phyloP scores from a whole-genome alignment of 169 alveolate genomes.

The Cryptosporidium ubiquitum region DNA sequence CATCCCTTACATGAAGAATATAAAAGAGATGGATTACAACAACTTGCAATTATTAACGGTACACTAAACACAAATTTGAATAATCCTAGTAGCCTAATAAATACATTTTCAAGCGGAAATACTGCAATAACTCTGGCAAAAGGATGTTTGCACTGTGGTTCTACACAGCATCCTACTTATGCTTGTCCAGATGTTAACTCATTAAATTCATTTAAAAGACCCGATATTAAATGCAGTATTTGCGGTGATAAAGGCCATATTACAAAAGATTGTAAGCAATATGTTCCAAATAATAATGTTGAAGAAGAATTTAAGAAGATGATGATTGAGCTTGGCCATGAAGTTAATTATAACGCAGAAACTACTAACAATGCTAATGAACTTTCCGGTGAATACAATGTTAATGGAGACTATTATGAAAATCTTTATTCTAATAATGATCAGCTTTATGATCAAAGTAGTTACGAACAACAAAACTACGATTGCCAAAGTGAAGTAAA shows the following conservation, averaged over 20 bases:
- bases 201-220: conserved; percentile 75
- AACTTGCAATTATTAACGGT: conserved; percentile 88
- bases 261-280: conserved; percentile 88
- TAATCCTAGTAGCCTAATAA: conserved; percentile 3
- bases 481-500: background rate
- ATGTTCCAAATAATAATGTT: conserved; percentile 65
- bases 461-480: background rate
- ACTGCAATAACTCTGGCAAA: background rate
- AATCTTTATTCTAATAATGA: conserved; percentile 14
- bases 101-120: conserved; percentile 38
- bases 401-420: conserved; percentile 14
- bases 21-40: conserved; percentile 87
- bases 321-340: conserved; percentile 58
- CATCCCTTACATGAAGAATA: conserved; percentile 89
- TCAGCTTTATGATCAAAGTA: background rate
- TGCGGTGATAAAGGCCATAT: conserved; percentile 93
- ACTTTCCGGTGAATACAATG: background rate
- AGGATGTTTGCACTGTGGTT: conserved; percentile 67
- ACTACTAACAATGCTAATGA: background rate
- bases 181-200: conserved; percentile 56
- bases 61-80: conserved; percentile 32
- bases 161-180: conserved; percentile 67
- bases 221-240: conserved; percentile 83
- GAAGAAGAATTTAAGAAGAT: conserved; percentile 66
- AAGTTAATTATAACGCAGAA: background rate